These are phyloP conservation scores for Entelexis paramagnoliae DNA, from an alignment of 1,139 yeast genomes.

Conservation along the genomic window DNA sequence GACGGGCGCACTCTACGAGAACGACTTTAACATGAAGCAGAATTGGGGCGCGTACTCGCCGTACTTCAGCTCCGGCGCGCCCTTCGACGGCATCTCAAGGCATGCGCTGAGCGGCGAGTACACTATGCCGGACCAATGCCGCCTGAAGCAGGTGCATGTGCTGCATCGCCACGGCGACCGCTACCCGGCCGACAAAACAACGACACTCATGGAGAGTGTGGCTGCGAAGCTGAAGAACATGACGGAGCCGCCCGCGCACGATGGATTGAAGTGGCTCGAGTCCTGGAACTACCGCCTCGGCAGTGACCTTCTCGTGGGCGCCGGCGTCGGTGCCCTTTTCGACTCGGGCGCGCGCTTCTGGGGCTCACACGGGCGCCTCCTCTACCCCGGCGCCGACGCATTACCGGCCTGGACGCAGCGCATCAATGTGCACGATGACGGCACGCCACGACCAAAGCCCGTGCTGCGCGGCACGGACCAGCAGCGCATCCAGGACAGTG, in stretches of 20 bases:
- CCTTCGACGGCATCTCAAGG: conserved; percentile 28
- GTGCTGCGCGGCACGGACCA: conserved; percentile 36
- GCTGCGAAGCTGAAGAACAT: conserved; percentile 29
- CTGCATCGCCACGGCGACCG: conserved; percentile 38
- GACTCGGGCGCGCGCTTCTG: conserved; percentile 34
- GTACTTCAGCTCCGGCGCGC: conserved; percentile 34
- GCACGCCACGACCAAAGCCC: conserved; percentile 30
- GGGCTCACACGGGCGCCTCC: conserved; percentile 35
- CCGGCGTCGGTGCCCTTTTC: conserved; percentile 36
- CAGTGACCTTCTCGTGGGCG: conserved; percentile 32
- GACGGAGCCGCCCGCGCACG: conserved; percentile 27
- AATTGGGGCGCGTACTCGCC: conserved; percentile 38
- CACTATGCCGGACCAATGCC: conserved; percentile 29
- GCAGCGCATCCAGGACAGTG: conserved; percentile 35
- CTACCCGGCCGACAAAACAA: conserved; percentile 33
- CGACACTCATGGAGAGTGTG: conserved; percentile 26
- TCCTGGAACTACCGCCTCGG: conserved; percentile 33
- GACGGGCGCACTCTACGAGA: conserved; percentile 32
- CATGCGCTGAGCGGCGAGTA: conserved; percentile 26
- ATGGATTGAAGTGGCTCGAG: conserved; percentile 29
- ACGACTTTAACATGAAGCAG: conserved; percentile 35
- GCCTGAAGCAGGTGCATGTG: conserved; percentile 34
- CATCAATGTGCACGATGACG: conserved; percentile 30
- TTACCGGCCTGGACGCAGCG: conserved; percentile 22
- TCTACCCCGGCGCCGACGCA: conserved; percentile 28